Evolutionary conservation across 2,329 filamentous ascomycete genomes (phyloP), one percentile per base, ranked within the genome.

Genomic region (Mycogone perniciosa): DNA sequence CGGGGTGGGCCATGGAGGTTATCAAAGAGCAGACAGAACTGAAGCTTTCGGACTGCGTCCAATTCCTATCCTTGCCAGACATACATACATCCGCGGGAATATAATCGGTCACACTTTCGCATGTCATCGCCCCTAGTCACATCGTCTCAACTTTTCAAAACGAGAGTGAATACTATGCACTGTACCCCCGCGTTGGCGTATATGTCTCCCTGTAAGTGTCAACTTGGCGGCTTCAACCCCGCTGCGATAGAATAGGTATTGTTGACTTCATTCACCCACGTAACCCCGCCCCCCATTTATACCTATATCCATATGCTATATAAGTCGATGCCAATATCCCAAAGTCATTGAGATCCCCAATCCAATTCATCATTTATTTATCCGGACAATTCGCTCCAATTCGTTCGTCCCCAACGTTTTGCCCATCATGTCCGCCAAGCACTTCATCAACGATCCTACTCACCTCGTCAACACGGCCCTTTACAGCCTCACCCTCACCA

Each of bases 391-490:
- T 45, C 43, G 10, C 7, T 45, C 34, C 3, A 45, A n/a, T 8
- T 1, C n/a, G 33, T 34, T 45, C 34, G 9, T 35, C 34, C 26
- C 30, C n/a, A 41, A 13, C 5, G 8, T 29, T 7, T 42, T 46
- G 39, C 38, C 30, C 57, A 63, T 35, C 58, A 74, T 74, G 71
- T 81, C 81, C 31, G 65, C 76, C 54, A 95, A 93, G 75, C 91
- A 96, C 73, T 96, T 96, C 75, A 82, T 96, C 75, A 84, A 89
- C 67, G 87, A 95, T 66, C 83, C 90, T 39, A 81, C 83, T 48
- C 79, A 86, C 62, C 81, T 96, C 46, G 89, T 96, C 66, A 77
- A 81, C 64, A 76, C 82, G 39, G 88, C 91, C 41, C 82, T 96
- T 20, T 79, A 83, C 60, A 83, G 86, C 56, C 76, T 93, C 33